Base-by-base conservation (phyloP, 768 basidiomycete genomes). In the Naganishia kalamii region DNA sequence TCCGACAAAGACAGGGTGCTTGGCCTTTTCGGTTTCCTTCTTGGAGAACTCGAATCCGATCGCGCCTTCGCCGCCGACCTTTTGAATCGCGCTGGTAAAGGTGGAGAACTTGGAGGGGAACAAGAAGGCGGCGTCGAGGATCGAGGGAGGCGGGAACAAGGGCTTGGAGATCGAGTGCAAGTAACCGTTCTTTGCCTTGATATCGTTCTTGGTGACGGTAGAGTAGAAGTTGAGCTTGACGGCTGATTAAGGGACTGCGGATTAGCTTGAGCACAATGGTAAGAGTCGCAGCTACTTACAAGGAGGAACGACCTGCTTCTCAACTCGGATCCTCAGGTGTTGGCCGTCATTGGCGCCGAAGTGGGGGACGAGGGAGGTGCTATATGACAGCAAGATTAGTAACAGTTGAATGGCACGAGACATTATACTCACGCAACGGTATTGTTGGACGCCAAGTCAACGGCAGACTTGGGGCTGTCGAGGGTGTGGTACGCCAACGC, bases 401-500 rank as follows among this genome's bases (percentile, higher is more conserved):
- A 7, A 83, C 77, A 0, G 83, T 84, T 19, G 52, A 23, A 19
- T 23, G 12, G 50, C 2, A 0, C 30, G n/a, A 8, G 17, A 57
- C 11, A 41, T 25, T 11, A n/a, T 11, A 8, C 64, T 48, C 43
- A 65, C 8, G 83, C 78, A 59, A 81, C 82, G 0, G 86, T 87
- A 5, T 81, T 81, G 72, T 86, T 85, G 69, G 80, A 77, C 10
- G 81, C 80, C 21, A 87, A 80, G 13, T 79, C 78, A 15, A 68
- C 63, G 0, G 76, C 72, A 62, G 80, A 75, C 65, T 75, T 76
- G 59, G 76, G 77, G 61, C 74, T 69, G 29, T 82, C 82, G 10
- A 88, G 75, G 48, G 83, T 82, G 72, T 85, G 85, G 74, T 86
- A 88, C 23, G 81, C 79, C 21, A 86, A 75, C 32, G 87, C 80